A percentile compares a stretch with the other conserved stretches of the same genome.
Evolutionary conservation across 768 basidiomycete species (phyloP).

Genomic region (Naganishia vaughanmartiniae): DNA sequence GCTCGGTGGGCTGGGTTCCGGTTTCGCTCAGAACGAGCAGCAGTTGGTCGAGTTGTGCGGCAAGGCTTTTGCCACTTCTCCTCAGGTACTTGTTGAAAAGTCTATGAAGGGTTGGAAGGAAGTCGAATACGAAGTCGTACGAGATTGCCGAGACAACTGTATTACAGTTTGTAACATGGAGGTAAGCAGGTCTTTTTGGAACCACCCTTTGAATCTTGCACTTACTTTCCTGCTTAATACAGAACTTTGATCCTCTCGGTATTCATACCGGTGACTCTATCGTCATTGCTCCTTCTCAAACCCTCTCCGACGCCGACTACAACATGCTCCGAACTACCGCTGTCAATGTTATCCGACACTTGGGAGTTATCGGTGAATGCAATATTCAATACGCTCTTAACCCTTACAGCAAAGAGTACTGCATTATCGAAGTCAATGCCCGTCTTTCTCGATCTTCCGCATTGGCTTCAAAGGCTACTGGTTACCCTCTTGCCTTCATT

Average conservation of each 20-base stretch:
- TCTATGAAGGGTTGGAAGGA: slow-evolving; percentile 99
- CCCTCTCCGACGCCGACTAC: slow-evolving; percentile 97
- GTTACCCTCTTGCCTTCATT: slow-evolving; percentile 96
- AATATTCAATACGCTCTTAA: slow-evolving; percentile 99
- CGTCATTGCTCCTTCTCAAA: slow-evolving; percentile 95
- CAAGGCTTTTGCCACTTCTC: slow-evolving; percentile 95
- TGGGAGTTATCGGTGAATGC: slow-evolving; percentile 96
- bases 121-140: slow-evolving; percentile 98
- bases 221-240: slow-evolving; percentile 15
- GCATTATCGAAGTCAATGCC: slow-evolving; percentile 99
- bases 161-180: slow-evolving; percentile 99
- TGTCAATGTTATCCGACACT: slow-evolving; percentile 96
- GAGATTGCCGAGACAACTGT: slow-evolving; percentile 96
- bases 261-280: slow-evolving; percentile 99
- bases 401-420: slow-evolving; percentile 90
- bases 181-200: slow-evolving; percentile 58
- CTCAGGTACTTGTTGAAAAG: slow-evolving; percentile 97
- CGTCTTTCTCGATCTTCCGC: slow-evolving; percentile 96
- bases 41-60: slow-evolving; percentile 82
- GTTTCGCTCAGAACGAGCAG: slow-evolving; percentile 91
- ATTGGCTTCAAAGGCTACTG: slow-evolving; percentile 95
- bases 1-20: slow-evolving; percentile 89
- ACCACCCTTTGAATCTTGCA: slow-evolving; percentile 2
- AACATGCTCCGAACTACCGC: slow-evolving; percentile 98
- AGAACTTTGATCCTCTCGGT: slow-evolving; percentile 99